Evolutionary conservation across 23 red algal species (phyloP), one percentile per base, ranked within the genome.

Genomic region (Gracilariopsis chorda): DNA sequence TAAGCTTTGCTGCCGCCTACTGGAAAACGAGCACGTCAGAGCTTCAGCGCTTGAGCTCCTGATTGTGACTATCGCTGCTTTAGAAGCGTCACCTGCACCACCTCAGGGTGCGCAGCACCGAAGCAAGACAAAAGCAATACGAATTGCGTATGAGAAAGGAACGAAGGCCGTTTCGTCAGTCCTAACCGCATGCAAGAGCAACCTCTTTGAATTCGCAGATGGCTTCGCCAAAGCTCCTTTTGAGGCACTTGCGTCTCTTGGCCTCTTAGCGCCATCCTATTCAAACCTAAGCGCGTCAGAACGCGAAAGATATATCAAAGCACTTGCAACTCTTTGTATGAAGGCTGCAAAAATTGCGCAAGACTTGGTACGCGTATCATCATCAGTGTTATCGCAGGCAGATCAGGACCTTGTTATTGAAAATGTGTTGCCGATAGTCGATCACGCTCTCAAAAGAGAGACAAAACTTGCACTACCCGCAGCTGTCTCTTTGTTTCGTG

Each of bases 401-500:
- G 61, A 48, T 40, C 42, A 70, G 63, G 43, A 17, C 13, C 12
- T 49, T 14, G 42, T 87, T 9, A 20, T 35, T 12, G 32, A 16
- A 2, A 72, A 70, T 55, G 61, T 70, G 2, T 71, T 87, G 36
- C 82, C 82, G 11, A 40, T 87, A 11, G 43, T 87, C 17, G 82
- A 89, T 37, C 48, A 70, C 24, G 68, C 85, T 2, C 49, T 89
- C 16, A 46, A 55, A 41, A 39, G 85, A 23, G 27, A 89, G 19
- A 40, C 85, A 51, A 57, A 89, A 30, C 34, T 73, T 51, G 65
- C 85, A 20, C 23, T 89, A 77, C 68, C 72, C 23, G 85, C 85
- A 2, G 52, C 43, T 65, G 9, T 51, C 45, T 44, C 19, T 61
- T 33, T 89, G 72, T 58, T 89, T 43, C 65, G 35, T 58, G 52